Percentiles rank a stretch among this genome's conserved stretches.
Evolutionary conservation across 257 asterid genomes (phyloP).

Genomic region (Ligustrum vulgare): DNA sequence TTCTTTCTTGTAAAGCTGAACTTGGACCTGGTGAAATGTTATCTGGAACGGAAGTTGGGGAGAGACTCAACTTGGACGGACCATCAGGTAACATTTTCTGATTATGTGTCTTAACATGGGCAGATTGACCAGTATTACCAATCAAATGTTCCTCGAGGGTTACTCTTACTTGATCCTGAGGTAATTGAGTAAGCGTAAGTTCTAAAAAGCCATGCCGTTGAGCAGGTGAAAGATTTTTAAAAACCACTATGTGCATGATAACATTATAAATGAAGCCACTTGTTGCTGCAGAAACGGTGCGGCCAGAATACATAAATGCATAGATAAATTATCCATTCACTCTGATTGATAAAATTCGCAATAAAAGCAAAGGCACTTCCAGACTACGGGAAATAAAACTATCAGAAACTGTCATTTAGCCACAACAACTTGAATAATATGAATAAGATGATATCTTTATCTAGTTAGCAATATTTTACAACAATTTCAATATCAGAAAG

Average conservation of each 20-base stretch:
- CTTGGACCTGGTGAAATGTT: conserved; percentile 44
- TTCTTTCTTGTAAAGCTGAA: conserved; percentile 39
- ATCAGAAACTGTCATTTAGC: not conserved
- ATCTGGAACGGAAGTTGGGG: conserved; percentile 45
- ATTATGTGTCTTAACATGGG: conserved; percentile 27
- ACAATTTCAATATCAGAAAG: not conserved
- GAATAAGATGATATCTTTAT: not conserved
- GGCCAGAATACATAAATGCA: not conserved
- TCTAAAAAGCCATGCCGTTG: conserved; percentile 18
- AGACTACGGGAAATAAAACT: not conserved
- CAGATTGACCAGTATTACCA: conserved; percentile 30
- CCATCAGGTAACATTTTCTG: conserved; percentile 33
- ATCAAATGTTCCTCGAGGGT: conserved; percentile 26
- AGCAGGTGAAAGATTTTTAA: not conserved
- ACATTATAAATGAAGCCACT: not conserved
- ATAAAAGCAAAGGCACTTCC: not conserved
- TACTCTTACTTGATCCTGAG: conserved; percentile 47
- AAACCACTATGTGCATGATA: not conserved
- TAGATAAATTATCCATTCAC: not conserved
- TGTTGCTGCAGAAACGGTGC: conserved; percentile 8
- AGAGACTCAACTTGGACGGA: conserved; percentile 42
- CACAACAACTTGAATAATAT: not conserved
- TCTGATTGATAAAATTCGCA: not conserved
- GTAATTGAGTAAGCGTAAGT: conserved; percentile 2
- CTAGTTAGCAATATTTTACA: not conserved